These are phyloP conservation scores for Aspergillus arachidicola DNA, from an alignment of 2,329 filamentous ascomycete species.

Conservation along the genomic window DNA sequence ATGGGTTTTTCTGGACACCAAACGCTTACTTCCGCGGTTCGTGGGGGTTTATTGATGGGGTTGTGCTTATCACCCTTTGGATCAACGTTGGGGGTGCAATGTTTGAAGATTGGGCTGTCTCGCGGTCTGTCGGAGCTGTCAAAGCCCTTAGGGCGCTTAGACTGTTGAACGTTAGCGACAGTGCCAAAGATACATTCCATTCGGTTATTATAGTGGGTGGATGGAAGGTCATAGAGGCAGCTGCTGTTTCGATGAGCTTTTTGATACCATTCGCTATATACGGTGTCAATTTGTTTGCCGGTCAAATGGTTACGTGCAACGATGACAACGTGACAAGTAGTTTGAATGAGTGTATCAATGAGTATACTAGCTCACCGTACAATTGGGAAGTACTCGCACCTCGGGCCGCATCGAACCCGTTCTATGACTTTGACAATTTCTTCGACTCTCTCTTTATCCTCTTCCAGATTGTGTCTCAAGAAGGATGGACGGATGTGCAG, in stretches of 20 bases:
- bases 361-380: slow-evolving; percentile 76
- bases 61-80: slow-evolving; percentile 92
- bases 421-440: slow-evolving; percentile 93
- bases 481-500: slow-evolving; percentile 96
- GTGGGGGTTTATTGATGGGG: slow-evolving; percentile 92
- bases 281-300: slow-evolving; percentile 88
- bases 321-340: slow-evolving; percentile 63
- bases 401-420: slow-evolving; percentile 77
- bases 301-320: slow-evolving; percentile 78
- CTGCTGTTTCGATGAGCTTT: slow-evolving; percentile 90
- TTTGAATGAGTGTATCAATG: slow-evolving; percentile 74
- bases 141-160: slow-evolving; percentile 91
- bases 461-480: slow-evolving; percentile 97
- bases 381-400: slow-evolving; percentile 85
- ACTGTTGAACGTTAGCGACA: slow-evolving; percentile 93
- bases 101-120: slow-evolving; percentile 78
- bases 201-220: slow-evolving; percentile 91
- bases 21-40: slow-evolving; percentile 96
- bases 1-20: slow-evolving; percentile 94
- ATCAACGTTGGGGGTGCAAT: slow-evolving; percentile 87
- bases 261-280: slow-evolving; percentile 97
- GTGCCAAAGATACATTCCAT: slow-evolving; percentile 93
- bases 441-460: slow-evolving; percentile 92
- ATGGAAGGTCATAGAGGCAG: slow-evolving; percentile 85
- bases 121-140: slow-evolving; percentile 90